phyloP scores from a whole-genome alignment of 1,139 yeast species.

The Sugiyamaella grinbergsii region DNA sequence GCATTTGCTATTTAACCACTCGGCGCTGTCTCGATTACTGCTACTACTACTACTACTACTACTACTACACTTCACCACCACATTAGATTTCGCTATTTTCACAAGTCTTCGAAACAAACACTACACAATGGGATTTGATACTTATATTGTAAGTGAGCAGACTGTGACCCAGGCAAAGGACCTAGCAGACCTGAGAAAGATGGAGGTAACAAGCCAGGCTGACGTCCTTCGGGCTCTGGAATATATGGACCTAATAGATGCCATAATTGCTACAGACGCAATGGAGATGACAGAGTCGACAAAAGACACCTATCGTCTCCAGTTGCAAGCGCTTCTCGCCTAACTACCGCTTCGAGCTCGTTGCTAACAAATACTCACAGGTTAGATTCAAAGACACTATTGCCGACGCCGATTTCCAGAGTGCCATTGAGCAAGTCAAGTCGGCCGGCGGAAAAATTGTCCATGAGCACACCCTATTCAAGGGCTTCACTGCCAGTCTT shows the following conservation, averaged over 20 bases:
- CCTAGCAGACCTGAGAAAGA: background rate
- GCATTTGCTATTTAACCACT: too few species aligned
- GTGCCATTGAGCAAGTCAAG: conserved; percentile 33
- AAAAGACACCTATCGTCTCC: too few species aligned
- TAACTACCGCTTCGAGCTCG: too few species aligned
- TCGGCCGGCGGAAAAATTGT: conserved; percentile 33
- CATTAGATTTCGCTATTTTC: too few species aligned
- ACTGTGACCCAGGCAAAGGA: background rate
- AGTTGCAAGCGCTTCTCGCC: too few species aligned
- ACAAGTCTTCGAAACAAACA: background rate
- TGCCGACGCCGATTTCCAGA: conserved; percentile 32
- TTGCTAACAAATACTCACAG: conserved; percentile 23
- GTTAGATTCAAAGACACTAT: conserved; percentile 36
- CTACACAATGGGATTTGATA: conserved; percentile 25
- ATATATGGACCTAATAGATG: background rate
- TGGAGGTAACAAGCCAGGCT: background rate
- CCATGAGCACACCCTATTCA: conserved; percentile 38
- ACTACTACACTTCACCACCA: background rate
- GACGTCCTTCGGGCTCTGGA: background rate
- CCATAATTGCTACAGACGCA: background rate
- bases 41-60: background rate
- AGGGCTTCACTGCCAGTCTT: conserved; percentile 39
- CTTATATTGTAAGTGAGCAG: conserved; percentile 27
- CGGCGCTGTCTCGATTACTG: too few species aligned
- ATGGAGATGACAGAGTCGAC: too few species aligned